Percentiles rank a stretch among this genome's conserved stretches.
Evolutionary conservation across 257 asterid genomes (phyloP).

Genomic region (Hygrophila difformis): DNA sequence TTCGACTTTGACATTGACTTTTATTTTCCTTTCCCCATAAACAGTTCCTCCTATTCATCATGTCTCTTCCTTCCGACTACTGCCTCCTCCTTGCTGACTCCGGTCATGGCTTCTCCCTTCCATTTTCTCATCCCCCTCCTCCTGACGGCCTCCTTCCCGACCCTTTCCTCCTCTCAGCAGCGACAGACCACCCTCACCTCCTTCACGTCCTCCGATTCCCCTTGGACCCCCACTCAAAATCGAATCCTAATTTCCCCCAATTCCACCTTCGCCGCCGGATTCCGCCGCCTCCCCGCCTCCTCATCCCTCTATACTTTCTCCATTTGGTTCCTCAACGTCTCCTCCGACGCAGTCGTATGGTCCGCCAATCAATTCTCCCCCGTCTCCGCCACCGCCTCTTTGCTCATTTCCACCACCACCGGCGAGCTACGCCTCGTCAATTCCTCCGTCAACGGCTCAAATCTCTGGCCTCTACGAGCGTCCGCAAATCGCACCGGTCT

Average conservation of each 20-base stretch:
- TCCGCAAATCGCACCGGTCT: slow-evolving; percentile 26
- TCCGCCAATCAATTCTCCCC: slow-evolving; percentile 36
- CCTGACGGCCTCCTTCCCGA: slow-evolving; percentile 19
- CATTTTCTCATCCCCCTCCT: slow-evolving; percentile 8
- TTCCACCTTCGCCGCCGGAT: slow-evolving; percentile 48
- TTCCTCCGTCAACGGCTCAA: slow-evolving; percentile 19
- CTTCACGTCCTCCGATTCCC: slow-evolving; percentile 33
- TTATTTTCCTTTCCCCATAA: no score
- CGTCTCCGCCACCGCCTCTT: slow-evolving; percentile 37
- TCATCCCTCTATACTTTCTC: slow-evolving; percentile 47
- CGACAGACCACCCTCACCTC: slow-evolving; percentile 24
- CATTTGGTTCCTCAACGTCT: slow-evolving; percentile 42
- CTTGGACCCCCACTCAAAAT: slow-evolving; percentile 61
- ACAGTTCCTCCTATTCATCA: no score
- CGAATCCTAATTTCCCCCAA: slow-evolving; percentile 48
- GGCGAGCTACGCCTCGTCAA: slow-evolving; percentile 48
- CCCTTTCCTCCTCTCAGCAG: slow-evolving; percentile 28
- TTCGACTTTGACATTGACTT: no score
- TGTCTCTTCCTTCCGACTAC: no score
- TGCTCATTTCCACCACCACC: slow-evolving; percentile 30
- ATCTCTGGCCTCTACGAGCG: slow-evolving; percentile 40
- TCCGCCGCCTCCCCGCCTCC: slow-evolving; percentile 20
- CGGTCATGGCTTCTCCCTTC: slow-evolving; percentile 20
- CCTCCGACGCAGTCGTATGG: slow-evolving; percentile 42
- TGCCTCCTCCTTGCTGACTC: no score